Conservation (phyloP, 116 monocot genomes). For the Zostera marina region DNA sequence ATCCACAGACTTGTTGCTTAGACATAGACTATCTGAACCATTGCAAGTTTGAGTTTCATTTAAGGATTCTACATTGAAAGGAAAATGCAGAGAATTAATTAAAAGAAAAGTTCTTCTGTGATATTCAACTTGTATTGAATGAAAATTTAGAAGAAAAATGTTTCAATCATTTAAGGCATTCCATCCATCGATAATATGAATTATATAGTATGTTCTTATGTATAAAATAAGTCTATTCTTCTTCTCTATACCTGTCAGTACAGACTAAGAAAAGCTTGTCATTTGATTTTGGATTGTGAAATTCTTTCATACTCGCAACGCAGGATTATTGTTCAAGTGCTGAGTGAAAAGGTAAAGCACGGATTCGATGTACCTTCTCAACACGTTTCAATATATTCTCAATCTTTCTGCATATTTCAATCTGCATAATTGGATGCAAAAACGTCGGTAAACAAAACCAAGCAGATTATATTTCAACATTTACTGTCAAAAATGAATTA, state of each 20-base stretch:
- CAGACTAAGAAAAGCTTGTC: constrained; percentile 65
- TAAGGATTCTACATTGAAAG: constrained; percentile 8
- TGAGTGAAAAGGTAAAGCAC: constrained; percentile 74
- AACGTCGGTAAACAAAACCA: background rate
- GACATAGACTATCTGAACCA: constrained; percentile 17
- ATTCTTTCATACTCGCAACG: constrained; percentile 64
- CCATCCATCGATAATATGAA: no score
- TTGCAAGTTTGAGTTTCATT: constrained; percentile 13
- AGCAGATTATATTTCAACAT: no score
- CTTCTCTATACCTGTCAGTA: constrained; percentile 95
- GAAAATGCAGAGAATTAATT: background rate
- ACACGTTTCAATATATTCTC: constrained; percentile 72
- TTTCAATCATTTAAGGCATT: no score
- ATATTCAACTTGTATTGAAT: no score
- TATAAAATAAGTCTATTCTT: no score
- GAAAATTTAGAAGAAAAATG: no score
- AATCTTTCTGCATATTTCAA: constrained; percentile 92
- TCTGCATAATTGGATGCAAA: constrained; percentile 27
- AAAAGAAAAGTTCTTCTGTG: background rate
- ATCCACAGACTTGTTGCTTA: constrained; percentile 29
- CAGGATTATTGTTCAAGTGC: constrained; percentile 63
- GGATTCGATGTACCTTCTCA: constrained; percentile 46
- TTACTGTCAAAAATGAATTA: no score
- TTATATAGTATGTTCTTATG: no score
- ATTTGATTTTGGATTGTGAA: constrained; percentile 40